phyloP scores from a whole-genome alignment of 441 rosid species.

The Gossypium gossypioides region DNA sequence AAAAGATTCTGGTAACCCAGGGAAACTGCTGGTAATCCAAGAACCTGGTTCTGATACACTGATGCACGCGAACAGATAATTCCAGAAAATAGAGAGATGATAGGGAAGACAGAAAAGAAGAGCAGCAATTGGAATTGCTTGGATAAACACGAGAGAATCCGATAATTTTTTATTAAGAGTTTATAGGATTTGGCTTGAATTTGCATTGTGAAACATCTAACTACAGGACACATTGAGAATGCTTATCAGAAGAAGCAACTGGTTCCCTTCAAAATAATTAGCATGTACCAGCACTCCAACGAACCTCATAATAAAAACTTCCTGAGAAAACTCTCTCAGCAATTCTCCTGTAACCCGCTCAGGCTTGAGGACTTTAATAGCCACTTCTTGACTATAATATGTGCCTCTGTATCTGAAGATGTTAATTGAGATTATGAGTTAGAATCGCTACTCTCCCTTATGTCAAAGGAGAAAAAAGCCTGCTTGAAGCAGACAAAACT shows the following conservation, averaged over 20 bases:
- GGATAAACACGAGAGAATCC: background rate
- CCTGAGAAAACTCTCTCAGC: conserved; percentile 84
- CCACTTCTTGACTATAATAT: conserved; percentile 91
- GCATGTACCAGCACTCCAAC: conserved; percentile 16
- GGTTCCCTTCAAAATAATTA: background rate
- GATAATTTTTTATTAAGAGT: background rate
- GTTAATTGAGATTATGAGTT: conserved; percentile 13
- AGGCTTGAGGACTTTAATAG: conserved; percentile 77
- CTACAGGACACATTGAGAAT: background rate
- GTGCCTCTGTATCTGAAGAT: conserved; percentile 69
- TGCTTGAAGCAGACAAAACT: conserved; percentile 24
- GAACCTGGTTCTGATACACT: background rate
- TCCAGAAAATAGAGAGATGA: background rate
- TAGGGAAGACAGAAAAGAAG: background rate
- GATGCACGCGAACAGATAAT: background rate
- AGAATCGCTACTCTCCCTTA: background rate
- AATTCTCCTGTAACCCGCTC: conserved; percentile 67
- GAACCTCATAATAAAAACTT: conserved; percentile 92
- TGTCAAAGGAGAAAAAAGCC: conserved; percentile 2
- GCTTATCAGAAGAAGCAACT: background rate
- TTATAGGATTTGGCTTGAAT: background rate
- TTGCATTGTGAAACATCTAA: background rate
- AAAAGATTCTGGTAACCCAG: background rate
- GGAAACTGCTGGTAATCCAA: background rate
- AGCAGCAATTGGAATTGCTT: background rate